Base-by-base conservation (phyloP, 192 early-diverging fungal genomes). In the Chytriomyces sp. region DNA sequence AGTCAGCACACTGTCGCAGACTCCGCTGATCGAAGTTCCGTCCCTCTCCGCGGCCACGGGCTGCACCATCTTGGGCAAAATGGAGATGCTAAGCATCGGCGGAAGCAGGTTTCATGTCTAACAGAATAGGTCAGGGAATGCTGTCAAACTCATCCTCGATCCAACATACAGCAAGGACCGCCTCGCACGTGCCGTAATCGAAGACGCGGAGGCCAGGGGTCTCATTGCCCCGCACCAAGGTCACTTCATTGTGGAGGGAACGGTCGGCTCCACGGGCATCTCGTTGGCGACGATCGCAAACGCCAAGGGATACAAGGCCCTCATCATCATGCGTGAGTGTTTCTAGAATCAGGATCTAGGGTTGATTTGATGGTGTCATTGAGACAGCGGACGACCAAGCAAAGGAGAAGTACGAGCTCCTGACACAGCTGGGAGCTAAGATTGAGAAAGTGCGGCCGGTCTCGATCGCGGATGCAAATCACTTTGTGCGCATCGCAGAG, bases 251-350 rank as follows among this genome's bases (percentile, higher is more conserved):
- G 94, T 94, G 76, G 97, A 99, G 67, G 96, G 96, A 33, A 99
- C 97, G 0, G 93, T 95, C 10, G 97, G 97, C 5, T 93, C 91
- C 2, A 99, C 97, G 1, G 97, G 97, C 3, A 96, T 99, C 36
- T 94, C 95, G 3, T 83, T 99, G 37, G 96, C 97, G 3, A 90
- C 92, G 81, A 90, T 98, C 40, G 89, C 92, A 17, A 85, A 89
- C 17, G 96, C 96, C 0, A 89, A 88, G 37, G 96, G 97, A 10
- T 98, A 99, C 77, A 80, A 84, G 52, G 93, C 93, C 75, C 93
- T 94, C 79, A 98, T 99, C 55, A 91, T 98, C 8, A 93, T 99
- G 93, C 96, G n/a, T n/a, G n/a, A n/a, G n/a, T n/a, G n/a, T n/a
- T 95, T 36, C 32, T 30, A 19, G 5, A 30, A 12, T 28, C 10